Evolutionary conservation across 768 basidiomycete species (phyloP).

Genomic region (Leccinum broughii): DNA sequence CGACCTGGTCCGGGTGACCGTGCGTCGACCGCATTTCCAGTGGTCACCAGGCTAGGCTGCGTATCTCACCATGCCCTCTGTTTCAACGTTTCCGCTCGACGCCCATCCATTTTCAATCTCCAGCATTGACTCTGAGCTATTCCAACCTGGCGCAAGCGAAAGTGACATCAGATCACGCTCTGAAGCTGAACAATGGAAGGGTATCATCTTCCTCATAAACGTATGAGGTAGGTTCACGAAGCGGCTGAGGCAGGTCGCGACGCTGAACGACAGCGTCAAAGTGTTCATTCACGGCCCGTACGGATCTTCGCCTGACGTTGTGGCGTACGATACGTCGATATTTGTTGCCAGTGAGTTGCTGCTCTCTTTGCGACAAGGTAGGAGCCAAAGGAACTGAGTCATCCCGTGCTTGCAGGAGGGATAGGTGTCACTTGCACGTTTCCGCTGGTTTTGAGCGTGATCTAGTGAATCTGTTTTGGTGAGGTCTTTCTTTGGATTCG

Average conservation of each 20-base stretch:
- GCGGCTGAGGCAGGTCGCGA: constrained; percentile 39
- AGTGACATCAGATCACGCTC: neutral
- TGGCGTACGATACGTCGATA: constrained; percentile 45
- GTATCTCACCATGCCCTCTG: constrained; percentile 49
- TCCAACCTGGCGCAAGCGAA: constrained; percentile 7
- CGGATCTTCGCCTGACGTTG: constrained; percentile 43
- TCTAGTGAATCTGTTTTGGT: constrained; percentile 36
- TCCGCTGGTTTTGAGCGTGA: constrained; percentile 43
- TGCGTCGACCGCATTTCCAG: constrained; percentile 48
- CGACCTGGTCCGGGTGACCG: constrained; percentile 47
- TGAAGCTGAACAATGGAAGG: constrained; percentile 29
- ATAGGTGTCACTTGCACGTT: constrained; percentile 51
- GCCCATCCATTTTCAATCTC: constrained; percentile 66
- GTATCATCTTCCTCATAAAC: constrained; percentile 60
- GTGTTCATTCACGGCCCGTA: constrained; percentile 65
- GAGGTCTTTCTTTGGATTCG: neutral
- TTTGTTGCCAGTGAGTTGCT: constrained; percentile 46
- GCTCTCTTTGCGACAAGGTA: neutral
- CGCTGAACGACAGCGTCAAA: constrained; percentile 35
- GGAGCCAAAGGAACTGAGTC: neutral
- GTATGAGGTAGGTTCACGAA: constrained; percentile 62
- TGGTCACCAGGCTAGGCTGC: constrained; percentile 58
- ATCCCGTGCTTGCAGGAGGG: constrained; percentile 37
- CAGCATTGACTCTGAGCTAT: constrained; percentile 34
- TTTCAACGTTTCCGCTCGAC: constrained; percentile 48